Evolutionary conservation across 805 yeast species (phyloP).

Genomic region (Starmerella apis): DNA sequence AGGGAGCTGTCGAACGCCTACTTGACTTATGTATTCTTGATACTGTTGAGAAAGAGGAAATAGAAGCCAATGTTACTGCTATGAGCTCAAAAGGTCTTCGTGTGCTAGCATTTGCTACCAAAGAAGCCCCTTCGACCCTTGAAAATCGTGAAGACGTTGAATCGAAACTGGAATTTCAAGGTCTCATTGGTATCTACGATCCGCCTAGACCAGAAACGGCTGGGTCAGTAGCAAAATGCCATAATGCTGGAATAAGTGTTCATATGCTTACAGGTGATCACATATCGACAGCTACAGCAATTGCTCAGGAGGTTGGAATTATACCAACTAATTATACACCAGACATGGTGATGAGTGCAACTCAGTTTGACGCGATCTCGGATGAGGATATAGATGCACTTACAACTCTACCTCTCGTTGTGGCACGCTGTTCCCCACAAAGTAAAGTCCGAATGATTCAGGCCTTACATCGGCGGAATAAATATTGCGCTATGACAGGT

Average conservation of each 20-base stretch:
- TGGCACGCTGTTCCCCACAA: constrained; percentile 76
- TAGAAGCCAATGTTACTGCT: constrained; percentile 48
- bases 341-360: constrained; percentile 67
- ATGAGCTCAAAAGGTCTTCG: constrained; percentile 58
- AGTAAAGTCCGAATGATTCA: constrained; percentile 75
- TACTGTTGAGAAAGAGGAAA: constrained; percentile 34
- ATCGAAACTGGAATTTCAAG: constrained; percentile 45
- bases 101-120: constrained; percentile 58
- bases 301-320: constrained; percentile 73
- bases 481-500: constrained; percentile 71
- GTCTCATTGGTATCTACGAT: constrained; percentile 68
- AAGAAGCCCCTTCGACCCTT: constrained; percentile 25
- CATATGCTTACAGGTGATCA: constrained; percentile 80
- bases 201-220: constrained; percentile 68
- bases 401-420: constrained; percentile 63
- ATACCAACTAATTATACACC: constrained; percentile 46
- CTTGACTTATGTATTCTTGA: constrained; percentile 43
- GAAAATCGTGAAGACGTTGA: constrained; percentile 41
- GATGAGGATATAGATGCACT: constrained; percentile 51
- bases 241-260: constrained; percentile 64
- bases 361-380: constrained; percentile 52
- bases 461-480: constrained; percentile 53
- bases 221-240: constrained; percentile 54
- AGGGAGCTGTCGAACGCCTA: constrained; percentile 71
- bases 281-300: constrained; percentile 66